These are phyloP conservation scores for Meyerozyma athensensis DNA, from an alignment of 1,139 yeast species.

Conservation along the genomic window DNA sequence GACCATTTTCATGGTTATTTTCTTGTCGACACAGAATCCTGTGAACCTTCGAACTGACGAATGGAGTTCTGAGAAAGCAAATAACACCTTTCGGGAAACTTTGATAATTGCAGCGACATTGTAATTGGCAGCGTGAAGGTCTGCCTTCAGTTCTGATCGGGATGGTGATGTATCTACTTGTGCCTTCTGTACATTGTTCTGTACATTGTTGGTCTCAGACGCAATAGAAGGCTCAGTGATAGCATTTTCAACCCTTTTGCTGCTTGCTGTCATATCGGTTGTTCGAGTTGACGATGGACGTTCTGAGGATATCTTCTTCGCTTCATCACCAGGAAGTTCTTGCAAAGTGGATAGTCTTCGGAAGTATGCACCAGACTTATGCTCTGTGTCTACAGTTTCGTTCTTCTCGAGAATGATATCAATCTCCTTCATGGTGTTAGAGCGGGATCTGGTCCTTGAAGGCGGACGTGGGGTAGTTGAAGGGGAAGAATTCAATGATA, in stretches of 20 bases:
- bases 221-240: not conserved
- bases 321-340: constrained; percentile 45
- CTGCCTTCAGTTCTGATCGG: not conserved
- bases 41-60: constrained; percentile 63
- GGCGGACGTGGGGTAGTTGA: constrained; percentile 12
- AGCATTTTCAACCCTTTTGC: no score
- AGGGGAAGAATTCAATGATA: constrained; percentile 11
- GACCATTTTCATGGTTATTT: constrained; percentile 55
- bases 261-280: no score
- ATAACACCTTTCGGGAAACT: constrained; percentile 53
- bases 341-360: constrained; percentile 66
- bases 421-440: constrained; percentile 38
- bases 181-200: not conserved
- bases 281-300: no score
- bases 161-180: not conserved
- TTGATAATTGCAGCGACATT: constrained; percentile 33
- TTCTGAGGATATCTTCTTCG: constrained; percentile 6
- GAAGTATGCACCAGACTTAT: constrained; percentile 63
- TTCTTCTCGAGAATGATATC: constrained; percentile 37
- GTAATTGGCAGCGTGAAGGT: constrained; percentile 11
- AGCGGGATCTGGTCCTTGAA: constrained; percentile 26
- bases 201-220: not conserved
- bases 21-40: constrained; percentile 62
- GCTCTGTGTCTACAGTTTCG: constrained; percentile 40
- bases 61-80: constrained; percentile 66